Evolutionary conservation across 352 stramenopile species (phyloP), one percentile per base, ranked within the genome.

Genomic region (Pythium dissimile): DNA sequence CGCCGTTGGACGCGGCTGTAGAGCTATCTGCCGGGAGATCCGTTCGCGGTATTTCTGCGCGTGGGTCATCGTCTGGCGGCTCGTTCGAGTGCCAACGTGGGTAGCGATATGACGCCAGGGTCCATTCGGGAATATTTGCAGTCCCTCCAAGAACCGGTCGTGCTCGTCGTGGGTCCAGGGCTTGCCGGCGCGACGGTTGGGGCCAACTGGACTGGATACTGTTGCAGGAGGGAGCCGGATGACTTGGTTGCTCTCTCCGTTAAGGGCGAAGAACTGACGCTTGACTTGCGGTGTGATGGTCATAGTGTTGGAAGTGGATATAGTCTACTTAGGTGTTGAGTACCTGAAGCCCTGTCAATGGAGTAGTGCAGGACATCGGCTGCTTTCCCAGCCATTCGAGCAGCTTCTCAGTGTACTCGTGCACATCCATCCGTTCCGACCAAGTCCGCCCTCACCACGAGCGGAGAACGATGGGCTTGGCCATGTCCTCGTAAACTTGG

Each of bases 31-130:
- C 0, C 73, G 73, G 18, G 65, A 63, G 37, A 84, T 80, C 53
- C 74, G 73, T 46, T 84, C 69, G 6, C 75, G 67, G 58, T 80
- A 80, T 49, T 85, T 85, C 30, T 85, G 75, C 6, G 70, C 72
- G 34, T 85, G 72, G n/a, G 69, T 77, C 72, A 84, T 81, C 9
- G 69, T 82, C 52, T 81, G 75, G 7, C 72, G 63, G 7, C 67
- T 55, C n/a, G 77, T 75, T 15, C 71, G 68, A 0, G 75, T 83
- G 37, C 75, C 66, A 0, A 86, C 73, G 30, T 71, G 67, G 26
- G 49, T 54, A 8, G 75, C 69, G 48, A 86, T 80, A 24, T 65
- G 54, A 48, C 74, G 71, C 73, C 75, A 86, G 2, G 73, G 71
- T 1, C 72, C 75, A 0, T 64, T 60, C 6, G 75, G 73, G 56